phyloP scores from a whole-genome alignment of 2,329 filamentous ascomycete genomes.

The Chaetomiaceae sp. region DNA sequence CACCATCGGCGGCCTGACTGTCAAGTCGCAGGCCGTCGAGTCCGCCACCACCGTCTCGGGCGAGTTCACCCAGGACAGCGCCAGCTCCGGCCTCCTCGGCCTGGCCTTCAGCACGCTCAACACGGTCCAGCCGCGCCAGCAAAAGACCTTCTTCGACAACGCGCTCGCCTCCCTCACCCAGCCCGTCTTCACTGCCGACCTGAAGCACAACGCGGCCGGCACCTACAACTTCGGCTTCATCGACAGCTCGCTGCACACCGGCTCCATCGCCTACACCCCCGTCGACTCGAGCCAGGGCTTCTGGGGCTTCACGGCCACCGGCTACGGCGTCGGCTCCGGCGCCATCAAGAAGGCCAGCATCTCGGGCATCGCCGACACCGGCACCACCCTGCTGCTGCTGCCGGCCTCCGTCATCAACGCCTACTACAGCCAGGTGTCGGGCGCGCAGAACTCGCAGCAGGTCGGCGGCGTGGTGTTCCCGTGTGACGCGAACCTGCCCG shows the following conservation, averaged over 20 bases:
- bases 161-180: slow-evolving; percentile 25
- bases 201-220: slow-evolving; percentile 27
- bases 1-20: slow-evolving; percentile 35
- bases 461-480: slow-evolving; percentile 23
- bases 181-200: slow-evolving; percentile 29
- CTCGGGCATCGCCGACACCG: slow-evolving; percentile 52
- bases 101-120: slow-evolving; percentile 39
- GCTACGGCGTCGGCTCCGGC: slow-evolving; percentile 30
- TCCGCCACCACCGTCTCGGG: slow-evolving; percentile 35
- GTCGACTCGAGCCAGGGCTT: slow-evolving; percentile 53
- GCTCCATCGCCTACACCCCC: slow-evolving; percentile 48
- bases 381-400: slow-evolving; percentile 51
- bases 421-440: slow-evolving; percentile 45
- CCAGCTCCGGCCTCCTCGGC: slow-evolving; percentile 38
- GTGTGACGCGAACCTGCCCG: slow-evolving; percentile 29
- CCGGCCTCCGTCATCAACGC: slow-evolving; percentile 39
- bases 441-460: slow-evolving; percentile 41
- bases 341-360: slow-evolving; percentile 24
- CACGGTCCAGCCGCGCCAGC: slow-evolving; percentile 34
- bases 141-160: slow-evolving; percentile 39
- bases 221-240: slow-evolving; percentile 40
- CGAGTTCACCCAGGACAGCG: slow-evolving; percentile 32
- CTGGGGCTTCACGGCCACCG: slow-evolving; percentile 51
- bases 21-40: slow-evolving; percentile 37
- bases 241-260: slow-evolving; percentile 49